These are phyloP conservation scores for Diatrype stigma DNA, from an alignment of 2,329 filamentous ascomycete genomes.

Conservation along the genomic window DNA sequence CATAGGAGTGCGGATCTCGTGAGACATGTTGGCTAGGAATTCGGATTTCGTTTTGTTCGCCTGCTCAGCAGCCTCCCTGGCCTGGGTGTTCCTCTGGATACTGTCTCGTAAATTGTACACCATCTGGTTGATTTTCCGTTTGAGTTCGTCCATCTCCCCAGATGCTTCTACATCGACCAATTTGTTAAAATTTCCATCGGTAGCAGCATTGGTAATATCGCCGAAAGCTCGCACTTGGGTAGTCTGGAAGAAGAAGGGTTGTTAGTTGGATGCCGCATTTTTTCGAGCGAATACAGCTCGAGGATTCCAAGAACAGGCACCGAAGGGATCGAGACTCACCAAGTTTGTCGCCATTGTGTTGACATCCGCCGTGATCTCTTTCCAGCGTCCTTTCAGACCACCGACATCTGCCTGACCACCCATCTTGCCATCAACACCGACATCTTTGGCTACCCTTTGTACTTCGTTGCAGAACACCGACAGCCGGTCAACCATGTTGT, in stretches of 20 bases:
- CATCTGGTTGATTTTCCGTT: slow-evolving; percentile 99
- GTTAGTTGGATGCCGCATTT: background rate
- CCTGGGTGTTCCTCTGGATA: slow-evolving; percentile 94
- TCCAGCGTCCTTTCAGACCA: slow-evolving; percentile 91
- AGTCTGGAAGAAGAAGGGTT: slow-evolving; percentile 54
- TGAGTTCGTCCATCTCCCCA: slow-evolving; percentile 98
- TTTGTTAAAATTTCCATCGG: slow-evolving; percentile 95
- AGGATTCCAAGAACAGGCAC: background rate
- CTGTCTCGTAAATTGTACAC: slow-evolving; percentile 91
- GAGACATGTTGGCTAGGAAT: slow-evolving; percentile 97
- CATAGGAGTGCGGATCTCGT: slow-evolving; percentile 96
- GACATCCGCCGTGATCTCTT: slow-evolving; percentile 95
- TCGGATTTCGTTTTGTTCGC: slow-evolving; percentile 98
- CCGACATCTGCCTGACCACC: slow-evolving; percentile 93
- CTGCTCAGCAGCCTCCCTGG: slow-evolving; percentile 90
- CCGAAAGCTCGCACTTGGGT: slow-evolving; percentile 97
- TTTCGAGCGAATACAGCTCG: background rate
- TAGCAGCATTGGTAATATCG: slow-evolving; percentile 96
- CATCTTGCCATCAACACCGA: slow-evolving; percentile 98
- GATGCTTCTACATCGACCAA: slow-evolving; percentile 95
- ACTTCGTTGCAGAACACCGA: slow-evolving; percentile 96
- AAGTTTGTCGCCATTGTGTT: slow-evolving; percentile 81
- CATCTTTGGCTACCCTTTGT: slow-evolving; percentile 91
- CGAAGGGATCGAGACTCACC: slow-evolving; percentile 32
- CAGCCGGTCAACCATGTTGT: slow-evolving; percentile 95